phyloP scores from a whole-genome alignment of 106 monocot species.

The Dactylorhiza incarnata region DNA sequence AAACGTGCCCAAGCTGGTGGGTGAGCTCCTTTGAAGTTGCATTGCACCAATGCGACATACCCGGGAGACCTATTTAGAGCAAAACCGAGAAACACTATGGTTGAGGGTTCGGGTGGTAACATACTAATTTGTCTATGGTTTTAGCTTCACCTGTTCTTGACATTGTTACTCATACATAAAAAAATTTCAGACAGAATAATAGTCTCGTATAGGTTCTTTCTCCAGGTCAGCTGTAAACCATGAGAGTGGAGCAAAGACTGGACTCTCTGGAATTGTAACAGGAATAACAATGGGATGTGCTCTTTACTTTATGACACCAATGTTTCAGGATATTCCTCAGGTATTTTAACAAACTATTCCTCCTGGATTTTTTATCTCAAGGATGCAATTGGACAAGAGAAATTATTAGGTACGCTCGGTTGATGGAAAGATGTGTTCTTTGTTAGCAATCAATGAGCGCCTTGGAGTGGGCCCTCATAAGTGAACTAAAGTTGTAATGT shows the following conservation, averaged over 20 bases:
- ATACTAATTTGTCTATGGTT: background rate
- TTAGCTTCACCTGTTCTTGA: background rate
- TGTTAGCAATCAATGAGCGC: no score
- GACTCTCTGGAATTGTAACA: constrained; percentile 81
- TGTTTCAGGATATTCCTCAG: constrained; percentile 97
- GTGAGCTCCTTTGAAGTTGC: no score
- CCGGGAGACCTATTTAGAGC: no score
- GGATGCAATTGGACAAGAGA: background rate
- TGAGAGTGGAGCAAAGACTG: constrained; percentile 92
- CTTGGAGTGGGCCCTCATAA: no score
- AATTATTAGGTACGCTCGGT: no score
- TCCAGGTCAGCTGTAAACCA: constrained; percentile 98
- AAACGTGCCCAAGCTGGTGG: no score
- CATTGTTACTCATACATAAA: background rate
- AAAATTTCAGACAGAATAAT: constrained; percentile 2
- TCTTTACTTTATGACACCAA: constrained; percentile 87
- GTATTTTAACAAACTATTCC: constrained; percentile 11
- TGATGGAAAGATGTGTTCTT: no score
- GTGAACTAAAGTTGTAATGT: no score
- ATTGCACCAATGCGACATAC: no score
- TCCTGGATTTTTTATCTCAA: background rate
- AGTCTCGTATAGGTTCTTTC: constrained; percentile 75
- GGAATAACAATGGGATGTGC: constrained; percentile 87
- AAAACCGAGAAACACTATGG: no score
- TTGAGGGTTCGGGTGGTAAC: no score